Base-by-base conservation (phyloP, 2,329 filamentous ascomycete genomes). In the Rhytidhysteron rufulum region DNA sequence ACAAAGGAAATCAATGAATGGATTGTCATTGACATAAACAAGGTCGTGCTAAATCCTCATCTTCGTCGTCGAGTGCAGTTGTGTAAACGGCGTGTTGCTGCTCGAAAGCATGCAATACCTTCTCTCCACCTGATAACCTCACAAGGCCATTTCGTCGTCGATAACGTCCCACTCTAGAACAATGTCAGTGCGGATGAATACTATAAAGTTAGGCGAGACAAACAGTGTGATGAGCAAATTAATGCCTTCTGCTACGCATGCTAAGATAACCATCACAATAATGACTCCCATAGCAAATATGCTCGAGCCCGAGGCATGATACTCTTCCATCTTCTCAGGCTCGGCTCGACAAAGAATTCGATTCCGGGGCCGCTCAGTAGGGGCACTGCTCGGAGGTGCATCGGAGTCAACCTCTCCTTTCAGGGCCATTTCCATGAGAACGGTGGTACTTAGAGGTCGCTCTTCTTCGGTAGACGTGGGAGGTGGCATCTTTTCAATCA, bases 231-330 rank as follows among this genome's bases (percentile, higher is more conserved):
- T 19, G 25, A 20, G 2, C 22, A 37, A 8, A 20, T 37, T 30
- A 19, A 37, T 37, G 22, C 24, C 29, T 17, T 37, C 35, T n/a
- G 35, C 35, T 10, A 37, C n/a, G 20, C 22, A 37, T 10, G 35
- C 35, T 3, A 37, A n/a, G 13, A 37, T 16, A 20, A 37, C 20
- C 21, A 29, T 30, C 7, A 20, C 19, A 18, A 37, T 29, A 22
- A 37, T 37, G 5, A 37, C 16, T 3, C 10, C 25, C 35, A 37
- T 30, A 18, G 24, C 24, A 17, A 37, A 37, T 3, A 37, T 22
- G n/a, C 35, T 37, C 13, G 35, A 37, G n/a, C 16, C 9, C 11
- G 16, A 19, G 11, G 34, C 18, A 22, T 27, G 10, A 21, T 20
- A 22, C 4, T 37, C 35, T 19, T 20, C 10, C 9, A 29, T 16